Conservation (phyloP, 768 basidiomycete species). For the Roridomyces roridus region DNA sequence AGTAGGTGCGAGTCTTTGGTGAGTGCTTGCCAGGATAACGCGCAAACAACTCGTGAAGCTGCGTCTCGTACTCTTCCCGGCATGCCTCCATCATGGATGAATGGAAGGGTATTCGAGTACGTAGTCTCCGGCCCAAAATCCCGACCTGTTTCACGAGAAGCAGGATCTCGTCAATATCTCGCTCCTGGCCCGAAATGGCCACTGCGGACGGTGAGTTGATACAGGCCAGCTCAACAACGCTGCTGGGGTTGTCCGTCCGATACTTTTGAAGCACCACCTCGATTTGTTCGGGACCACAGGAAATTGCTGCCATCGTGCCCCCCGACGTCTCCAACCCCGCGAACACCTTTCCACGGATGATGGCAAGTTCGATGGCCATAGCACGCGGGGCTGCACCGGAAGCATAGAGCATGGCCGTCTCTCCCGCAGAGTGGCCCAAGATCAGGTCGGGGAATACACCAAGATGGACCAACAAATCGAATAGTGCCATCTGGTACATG, state of each 20-base stretch:
- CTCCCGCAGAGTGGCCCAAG: slow-evolving; percentile 44
- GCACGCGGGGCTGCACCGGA: slow-evolving; percentile 36
- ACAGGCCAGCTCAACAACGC: neutral
- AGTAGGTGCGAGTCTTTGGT: neutral
- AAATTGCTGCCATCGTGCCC: slow-evolving; percentile 38
- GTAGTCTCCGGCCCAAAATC: neutral
- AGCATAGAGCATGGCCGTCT: slow-evolving; percentile 40
- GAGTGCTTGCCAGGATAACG: neutral
- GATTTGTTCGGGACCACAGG: slow-evolving; percentile 24
- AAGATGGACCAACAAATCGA: slow-evolving; percentile 33
- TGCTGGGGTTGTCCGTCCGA: too few relatives aligned
- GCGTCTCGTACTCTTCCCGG: neutral
- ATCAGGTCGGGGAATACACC: slow-evolving; percentile 34
- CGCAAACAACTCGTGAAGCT: neutral
- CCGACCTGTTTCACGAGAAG: neutral
- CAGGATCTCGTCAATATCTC: neutral
- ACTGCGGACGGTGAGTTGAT: neutral
- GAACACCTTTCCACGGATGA: slow-evolving; percentile 38
- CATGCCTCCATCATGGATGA: neutral
- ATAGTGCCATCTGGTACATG: slow-evolving; percentile 38
- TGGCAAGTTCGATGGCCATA: slow-evolving; percentile 39
- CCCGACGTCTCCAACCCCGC: slow-evolving; percentile 11
- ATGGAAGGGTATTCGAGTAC: neutral
- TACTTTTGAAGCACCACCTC: too few relatives aligned
- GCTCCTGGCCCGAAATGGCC: neutral